Evolutionary conservation across 73 alveolate species (phyloP), one percentile per base, ranked within the genome.

Genomic region (Symbiodinium natans): DNA sequence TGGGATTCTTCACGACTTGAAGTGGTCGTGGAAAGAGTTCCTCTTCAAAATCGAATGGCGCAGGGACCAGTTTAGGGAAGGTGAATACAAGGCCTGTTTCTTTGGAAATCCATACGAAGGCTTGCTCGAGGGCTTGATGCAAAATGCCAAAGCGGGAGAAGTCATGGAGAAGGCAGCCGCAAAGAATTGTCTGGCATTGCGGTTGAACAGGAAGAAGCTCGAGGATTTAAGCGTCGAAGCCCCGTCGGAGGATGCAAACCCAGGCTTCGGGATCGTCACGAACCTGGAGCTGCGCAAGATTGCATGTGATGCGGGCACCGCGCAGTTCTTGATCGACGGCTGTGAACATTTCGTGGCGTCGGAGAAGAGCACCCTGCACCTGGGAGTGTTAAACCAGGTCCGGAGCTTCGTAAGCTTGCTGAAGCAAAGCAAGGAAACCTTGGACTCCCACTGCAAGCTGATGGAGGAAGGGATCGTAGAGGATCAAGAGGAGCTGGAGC

Each of bases 391-490:
- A 84, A 87, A 87, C 63, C 94, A 87, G 34, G 94, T 87, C 85
- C 68, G 94, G 71, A 87, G 94, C 41, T 87, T 87, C 75, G 94
- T 87, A 41, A 33, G 41, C 33, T 23, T 87, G 94, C 84, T 87
- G 85, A 74, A 56, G 94, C 94, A 87, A 41, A 87, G 94, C 84
- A 87, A 87, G 25, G 84, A 87, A 25, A 48, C 42, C 11, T 73
- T 87, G 31, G 68, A 87, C 84, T 87, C 94, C 43, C 94, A 87
- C 63, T 87, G 94, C 84, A 25, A 43, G 83, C 25, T 54, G 84
- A 87, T 87, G 94, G 94, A 87, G 31, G 94, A 87, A n/a, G 94
- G 94, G 2, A 87, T 87, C 73, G 94, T 87, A 25, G 94, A 87
- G 84, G 94, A 87, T 38, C 94, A 87, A 48, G 94, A 87, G 33